Evolutionary conservation across 2,329 filamentous ascomycete genomes (phyloP).

Genomic region (Cryphonectria nitschkei): DNA sequence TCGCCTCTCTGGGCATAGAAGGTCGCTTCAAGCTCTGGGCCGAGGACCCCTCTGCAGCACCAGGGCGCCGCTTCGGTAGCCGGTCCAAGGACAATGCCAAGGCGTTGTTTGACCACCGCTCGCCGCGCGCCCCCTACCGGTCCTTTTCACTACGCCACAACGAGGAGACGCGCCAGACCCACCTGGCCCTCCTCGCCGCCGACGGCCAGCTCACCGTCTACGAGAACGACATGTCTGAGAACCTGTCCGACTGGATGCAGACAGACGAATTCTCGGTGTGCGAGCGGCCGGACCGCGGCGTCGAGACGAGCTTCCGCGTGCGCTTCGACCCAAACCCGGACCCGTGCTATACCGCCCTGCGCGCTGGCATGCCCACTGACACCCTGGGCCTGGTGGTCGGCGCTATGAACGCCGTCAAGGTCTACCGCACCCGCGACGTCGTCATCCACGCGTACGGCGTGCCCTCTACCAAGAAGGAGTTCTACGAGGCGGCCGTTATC

Average conservation of each 20-base stretch:
- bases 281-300: slow-evolving; percentile 71
- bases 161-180: slow-evolving; percentile 78
- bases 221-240: slow-evolving; percentile 85
- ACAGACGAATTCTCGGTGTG: slow-evolving; percentile 79
- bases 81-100: slow-evolving; percentile 51
- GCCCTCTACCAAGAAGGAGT: slow-evolving; percentile 68
- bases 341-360: slow-evolving; percentile 75
- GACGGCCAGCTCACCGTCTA: slow-evolving; percentile 80
- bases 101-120: slow-evolving; percentile 60
- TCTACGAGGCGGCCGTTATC: slow-evolving; percentile 83
- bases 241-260: slow-evolving; percentile 73
- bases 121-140: slow-evolving; percentile 69
- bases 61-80: slow-evolving; percentile 79
- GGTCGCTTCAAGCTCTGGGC: slow-evolving; percentile 91
- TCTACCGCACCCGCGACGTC: slow-evolving; percentile 76
- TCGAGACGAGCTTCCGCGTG: slow-evolving; percentile 85
- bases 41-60: slow-evolving; percentile 81
- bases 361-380: slow-evolving; percentile 80
- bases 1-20: slow-evolving; percentile 88
- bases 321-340: slow-evolving; percentile 87
- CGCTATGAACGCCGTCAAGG: slow-evolving; percentile 78
- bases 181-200: slow-evolving; percentile 81
- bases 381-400: slow-evolving; percentile 82
- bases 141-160: slow-evolving; percentile 86
- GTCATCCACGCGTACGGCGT: slow-evolving; percentile 56